Base-by-base conservation (phyloP, 176 grass and related monocot genomes). In the Themeda triandra region DNA sequence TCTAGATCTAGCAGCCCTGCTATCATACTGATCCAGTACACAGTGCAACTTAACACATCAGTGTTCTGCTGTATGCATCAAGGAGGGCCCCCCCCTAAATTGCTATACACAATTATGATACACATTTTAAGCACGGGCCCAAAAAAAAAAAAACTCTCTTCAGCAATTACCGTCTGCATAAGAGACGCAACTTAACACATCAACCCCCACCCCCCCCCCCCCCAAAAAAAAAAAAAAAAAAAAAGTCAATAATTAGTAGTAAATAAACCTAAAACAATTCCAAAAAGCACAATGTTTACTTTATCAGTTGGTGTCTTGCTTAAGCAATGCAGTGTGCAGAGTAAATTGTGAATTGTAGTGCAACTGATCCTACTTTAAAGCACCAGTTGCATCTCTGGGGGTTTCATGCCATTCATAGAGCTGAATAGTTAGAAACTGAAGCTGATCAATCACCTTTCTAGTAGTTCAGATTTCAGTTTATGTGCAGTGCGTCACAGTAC, bases 81-180 rank as follows among this genome's bases (percentile, higher is more conserved):
- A 71, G 65, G 74, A 78, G 65, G 66, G 46, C 11, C 64, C 49
- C 53, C 13, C 62, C 46, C 54, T 64, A 63, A 73, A 9, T 72
- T 73, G 19, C 44, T 83, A 39, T 69, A 45, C 69, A 73, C 11
- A 25, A 72, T 73, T 73, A 73, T 73, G 41, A 48, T 29, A 29
- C 9, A 35, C 33, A 35, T 74, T 14, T 0, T 33, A 46, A 46
- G 70, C 24, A 73, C 3, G n/a, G n/a, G n/a, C 15, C 39, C 13
- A 45, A 44, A n/a, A 1, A 6, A 18, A 51, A 12, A 45, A 44
- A 10, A 2, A 19, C 13, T 82, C 44, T 39, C 39, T 82, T 62
- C 21, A 30, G 2, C 10, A 62, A 0, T 72, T 60, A 72, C 36
- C 53, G 23, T 44, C 4, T 28, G 14, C 62, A 10, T 21, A 65